Evolutionary conservation across 1,284 basidiomycete species (phyloP).

Genomic region (Puccinia novopanici): DNA sequence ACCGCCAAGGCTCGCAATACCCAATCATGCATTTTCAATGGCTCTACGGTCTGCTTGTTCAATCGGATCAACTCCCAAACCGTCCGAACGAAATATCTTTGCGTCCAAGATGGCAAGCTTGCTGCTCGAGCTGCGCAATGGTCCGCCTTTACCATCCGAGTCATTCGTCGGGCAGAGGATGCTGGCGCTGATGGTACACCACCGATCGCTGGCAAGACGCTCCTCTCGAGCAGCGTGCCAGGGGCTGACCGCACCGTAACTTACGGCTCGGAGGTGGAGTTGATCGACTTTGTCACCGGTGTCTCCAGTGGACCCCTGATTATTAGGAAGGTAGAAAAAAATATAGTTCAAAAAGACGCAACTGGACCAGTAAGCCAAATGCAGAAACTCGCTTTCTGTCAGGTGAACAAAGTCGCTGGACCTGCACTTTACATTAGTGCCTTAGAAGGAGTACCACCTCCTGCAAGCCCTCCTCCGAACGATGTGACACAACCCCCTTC

Average conservation of each 20-base stretch:
- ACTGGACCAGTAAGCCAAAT: conserved; percentile 91
- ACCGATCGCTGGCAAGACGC: conserved; percentile 53
- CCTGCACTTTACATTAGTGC: conserved; percentile 50
- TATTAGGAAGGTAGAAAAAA: conserved; percentile 90
- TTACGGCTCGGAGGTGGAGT: conserved; percentile 82
- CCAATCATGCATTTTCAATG: conserved; percentile 82
- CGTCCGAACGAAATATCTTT: conserved; percentile 94
- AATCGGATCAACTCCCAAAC: conserved; percentile 96
- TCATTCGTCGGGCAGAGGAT: conserved; percentile 57
- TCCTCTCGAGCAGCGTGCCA: conserved; percentile 37
- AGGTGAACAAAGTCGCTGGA: conserved; percentile 61
- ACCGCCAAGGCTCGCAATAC: conserved; percentile 93
- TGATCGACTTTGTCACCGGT: conserved; percentile 80
- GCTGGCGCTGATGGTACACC: conserved; percentile 53
- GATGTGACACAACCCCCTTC: conserved; percentile 17
- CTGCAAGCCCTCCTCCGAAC: conserved; percentile 19
- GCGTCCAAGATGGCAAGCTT: conserved; percentile 77
- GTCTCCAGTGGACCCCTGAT: conserved; percentile 79
- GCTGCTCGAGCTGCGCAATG: conserved; percentile 82
- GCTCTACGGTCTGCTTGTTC: conserved; percentile 89
- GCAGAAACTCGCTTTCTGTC: conserved; percentile 89
- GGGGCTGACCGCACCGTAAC: conserved; percentile 77
- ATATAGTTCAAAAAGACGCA: conserved; percentile 71
- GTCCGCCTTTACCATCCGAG: conserved; percentile 88
- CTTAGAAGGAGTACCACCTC: conserved; percentile 29